Conservation (phyloP, 257 asterid genomes). For the Capsicum rhomboideum region DNA sequence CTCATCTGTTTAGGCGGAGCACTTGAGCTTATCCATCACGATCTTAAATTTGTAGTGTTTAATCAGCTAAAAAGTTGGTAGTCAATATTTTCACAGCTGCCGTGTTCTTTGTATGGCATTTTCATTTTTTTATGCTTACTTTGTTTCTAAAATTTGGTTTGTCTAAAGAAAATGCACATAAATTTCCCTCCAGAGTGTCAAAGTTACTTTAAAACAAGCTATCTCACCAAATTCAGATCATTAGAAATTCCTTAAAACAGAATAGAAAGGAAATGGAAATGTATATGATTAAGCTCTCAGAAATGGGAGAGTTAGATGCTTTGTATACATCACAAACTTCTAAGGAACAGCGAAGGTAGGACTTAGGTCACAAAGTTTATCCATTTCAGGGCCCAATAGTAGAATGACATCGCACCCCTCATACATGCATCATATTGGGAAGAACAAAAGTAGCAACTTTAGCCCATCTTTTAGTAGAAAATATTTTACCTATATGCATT, state of each 20-base stretch:
- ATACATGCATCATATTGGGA: background rate
- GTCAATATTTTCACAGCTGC: background rate
- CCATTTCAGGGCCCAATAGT: background rate
- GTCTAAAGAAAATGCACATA: background rate
- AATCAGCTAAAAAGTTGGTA: background rate
- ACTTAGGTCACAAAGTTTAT: background rate
- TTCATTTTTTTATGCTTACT: background rate
- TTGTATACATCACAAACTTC: background rate
- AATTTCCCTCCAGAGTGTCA: background rate
- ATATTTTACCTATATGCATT: background rate
- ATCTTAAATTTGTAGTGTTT: background rate
- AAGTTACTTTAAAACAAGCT: background rate
- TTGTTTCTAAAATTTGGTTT: background rate
- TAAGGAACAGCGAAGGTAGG: background rate
- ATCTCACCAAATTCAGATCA: background rate
- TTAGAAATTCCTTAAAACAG: background rate
- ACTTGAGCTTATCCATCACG: background rate
- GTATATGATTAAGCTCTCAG: background rate
- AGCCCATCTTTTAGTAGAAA: background rate
- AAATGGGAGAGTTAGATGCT: background rate
- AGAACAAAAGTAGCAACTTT: background rate
- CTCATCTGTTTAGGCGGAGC: background rate
- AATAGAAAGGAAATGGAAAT: background rate
- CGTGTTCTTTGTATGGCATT: background rate
- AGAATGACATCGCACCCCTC: background rate